A percentile compares a stretch with the other conserved stretches of the same genome.
These are phyloP conservation scores for Halenospora varia DNA, from an alignment of 495 filamentous ascomycete species.

Conservation along the genomic window DNA sequence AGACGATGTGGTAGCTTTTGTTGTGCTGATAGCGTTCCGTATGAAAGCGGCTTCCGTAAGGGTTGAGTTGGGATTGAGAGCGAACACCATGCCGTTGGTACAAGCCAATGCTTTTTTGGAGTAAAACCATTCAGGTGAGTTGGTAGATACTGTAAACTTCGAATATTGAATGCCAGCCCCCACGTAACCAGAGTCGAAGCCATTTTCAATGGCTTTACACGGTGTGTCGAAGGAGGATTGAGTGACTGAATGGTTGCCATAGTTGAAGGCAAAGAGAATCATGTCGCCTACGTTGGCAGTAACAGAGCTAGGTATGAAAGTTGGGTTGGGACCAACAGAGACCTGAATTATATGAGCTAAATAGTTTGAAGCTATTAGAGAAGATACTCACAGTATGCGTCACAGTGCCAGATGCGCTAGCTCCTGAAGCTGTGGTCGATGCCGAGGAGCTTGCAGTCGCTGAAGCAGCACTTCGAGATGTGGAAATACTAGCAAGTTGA, in stretches of 20 bases:
- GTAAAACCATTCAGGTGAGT: constrained; percentile 64
- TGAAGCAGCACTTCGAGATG: neutral
- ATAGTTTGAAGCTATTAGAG: neutral
- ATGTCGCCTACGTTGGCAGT: constrained; percentile 52
- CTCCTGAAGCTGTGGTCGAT: constrained; percentile 1
- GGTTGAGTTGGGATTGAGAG: constrained; percentile 61
- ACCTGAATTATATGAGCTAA: constrained; percentile 1
- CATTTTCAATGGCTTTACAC: constrained; percentile 51
- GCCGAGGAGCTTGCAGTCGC: neutral
- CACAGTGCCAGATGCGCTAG: neutral
- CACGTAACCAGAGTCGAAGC: constrained; percentile 65
- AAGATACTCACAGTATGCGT: constrained; percentile 10
- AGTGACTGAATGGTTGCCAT: constrained; percentile 62
- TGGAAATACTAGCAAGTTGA: constrained; percentile 1
- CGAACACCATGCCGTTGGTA: constrained; percentile 68
- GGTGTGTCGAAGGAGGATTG: constrained; percentile 62
- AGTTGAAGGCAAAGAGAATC: constrained; percentile 61
- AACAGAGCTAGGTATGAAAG: constrained; percentile 51
- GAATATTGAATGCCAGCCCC: constrained; percentile 53
- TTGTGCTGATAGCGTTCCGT: constrained; percentile 40
- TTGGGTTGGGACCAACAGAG: constrained; percentile 31
- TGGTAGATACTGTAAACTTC: constrained; percentile 45
- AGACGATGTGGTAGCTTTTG: constrained; percentile 24
- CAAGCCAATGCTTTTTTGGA: constrained; percentile 62
- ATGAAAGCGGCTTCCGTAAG: constrained; percentile 56